Percentiles rank a stretch among this genome's conserved stretches.
Conservation (phyloP, 768 basidiomycete species). For the Postia placenta region DNA sequence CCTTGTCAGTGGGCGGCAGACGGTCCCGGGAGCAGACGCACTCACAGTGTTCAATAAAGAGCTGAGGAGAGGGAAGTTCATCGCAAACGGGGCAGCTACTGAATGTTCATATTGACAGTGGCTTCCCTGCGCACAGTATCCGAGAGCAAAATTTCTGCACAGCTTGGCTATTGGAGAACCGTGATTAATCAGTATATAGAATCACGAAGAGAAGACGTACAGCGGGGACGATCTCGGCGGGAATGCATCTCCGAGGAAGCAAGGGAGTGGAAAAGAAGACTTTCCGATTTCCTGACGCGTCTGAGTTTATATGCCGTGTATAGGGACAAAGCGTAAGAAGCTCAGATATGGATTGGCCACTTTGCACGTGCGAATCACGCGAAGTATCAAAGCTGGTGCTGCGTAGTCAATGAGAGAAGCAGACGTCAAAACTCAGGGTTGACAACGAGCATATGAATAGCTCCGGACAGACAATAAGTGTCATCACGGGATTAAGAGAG, state of each 20-base stretch:
- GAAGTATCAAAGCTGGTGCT: conserved; percentile 15
- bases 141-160: conserved; percentile 30
- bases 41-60: too few relatives aligned
- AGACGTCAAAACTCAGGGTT: conserved; percentile 11
- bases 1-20: too few relatives aligned
- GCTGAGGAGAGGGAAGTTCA: too few relatives aligned
- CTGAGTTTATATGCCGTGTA: conserved; percentile 16
- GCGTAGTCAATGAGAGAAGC: conserved; percentile 5
- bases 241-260: conserved; percentile 8
- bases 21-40: too few relatives aligned
- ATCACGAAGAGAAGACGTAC: conserved; percentile 8
- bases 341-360: conserved; percentile 14
- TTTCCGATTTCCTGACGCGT: conserved; percentile 13
- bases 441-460: conserved; percentile 4
- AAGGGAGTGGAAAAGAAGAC: conserved; percentile 7
- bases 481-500: conserved; percentile 1
- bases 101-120: conserved; percentile 35
- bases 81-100: too few relatives aligned
- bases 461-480: conserved; percentile 9
- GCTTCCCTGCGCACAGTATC: conserved; percentile 31
- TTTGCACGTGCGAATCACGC: conserved; percentile 19
- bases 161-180: conserved; percentile 26
- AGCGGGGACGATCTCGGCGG: conserved; percentile 10
- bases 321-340: conserved; percentile 14
- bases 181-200: neutral